A percentile compares a stretch with the other conserved stretches of the same genome.
Evolutionary conservation across 768 basidiomycete genomes (phyloP).

Genomic region (Clitopilus hobsonii): DNA sequence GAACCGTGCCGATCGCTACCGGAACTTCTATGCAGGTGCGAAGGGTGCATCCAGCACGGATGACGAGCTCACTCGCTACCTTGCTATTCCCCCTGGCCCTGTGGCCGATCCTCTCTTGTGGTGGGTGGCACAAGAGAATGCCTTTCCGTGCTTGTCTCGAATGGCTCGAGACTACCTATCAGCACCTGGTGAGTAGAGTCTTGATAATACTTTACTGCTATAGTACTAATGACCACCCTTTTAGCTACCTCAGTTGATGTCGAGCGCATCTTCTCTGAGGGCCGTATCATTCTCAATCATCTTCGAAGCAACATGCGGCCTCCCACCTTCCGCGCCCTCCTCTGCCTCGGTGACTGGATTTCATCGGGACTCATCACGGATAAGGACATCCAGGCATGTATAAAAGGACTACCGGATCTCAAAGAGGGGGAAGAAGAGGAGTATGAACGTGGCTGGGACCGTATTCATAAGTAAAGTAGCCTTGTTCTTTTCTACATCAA

Average conservation of each 20-base stretch:
- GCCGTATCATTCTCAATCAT: neutral
- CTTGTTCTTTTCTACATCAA: neutral
- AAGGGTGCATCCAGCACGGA: neutral
- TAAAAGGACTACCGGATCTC: neutral
- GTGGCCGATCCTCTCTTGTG: constrained; percentile 17
- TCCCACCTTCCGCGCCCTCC: neutral
- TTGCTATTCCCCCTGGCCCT: constrained; percentile 14
- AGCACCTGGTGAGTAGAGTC: too few relatives aligned
- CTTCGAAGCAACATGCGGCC: neutral
- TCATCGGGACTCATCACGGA: neutral
- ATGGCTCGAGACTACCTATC: constrained; percentile 30
- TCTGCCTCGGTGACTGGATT: neutral
- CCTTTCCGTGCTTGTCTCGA: constrained; percentile 18
- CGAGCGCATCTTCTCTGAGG: too few relatives aligned
- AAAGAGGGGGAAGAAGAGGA: neutral
- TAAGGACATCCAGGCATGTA: neutral
- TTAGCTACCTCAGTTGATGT: too few relatives aligned
- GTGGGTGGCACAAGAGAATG: constrained; percentile 16
- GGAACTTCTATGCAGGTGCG: neutral
- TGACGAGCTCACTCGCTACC: constrained; percentile 20
- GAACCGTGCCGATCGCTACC: constrained; percentile 9
- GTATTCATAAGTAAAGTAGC: neutral
- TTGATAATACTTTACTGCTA: too few relatives aligned
- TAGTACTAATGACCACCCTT: too few relatives aligned
- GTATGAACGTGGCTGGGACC: neutral